phyloP scores from a whole-genome alignment of 2,329 filamentous ascomycete genomes.

The Metarhizium humberi region DNA sequence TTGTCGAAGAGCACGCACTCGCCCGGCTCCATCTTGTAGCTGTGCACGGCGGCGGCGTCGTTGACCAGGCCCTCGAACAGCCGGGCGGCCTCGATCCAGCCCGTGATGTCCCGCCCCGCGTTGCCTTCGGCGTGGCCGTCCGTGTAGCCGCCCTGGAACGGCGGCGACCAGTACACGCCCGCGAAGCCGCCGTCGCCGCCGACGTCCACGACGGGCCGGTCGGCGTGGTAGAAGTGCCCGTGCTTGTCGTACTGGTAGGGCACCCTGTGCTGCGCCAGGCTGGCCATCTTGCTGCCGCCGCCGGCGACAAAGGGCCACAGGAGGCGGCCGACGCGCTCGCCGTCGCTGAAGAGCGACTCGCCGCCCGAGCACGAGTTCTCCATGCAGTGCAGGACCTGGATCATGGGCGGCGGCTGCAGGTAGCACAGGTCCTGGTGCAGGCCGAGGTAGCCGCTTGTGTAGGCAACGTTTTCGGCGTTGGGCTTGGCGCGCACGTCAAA shows the following conservation, averaged over 20 bases:
- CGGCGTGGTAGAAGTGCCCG: conserved; percentile 51
- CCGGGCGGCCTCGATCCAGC: conserved; percentile 40
- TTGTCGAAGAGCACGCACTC: conserved; percentile 96
- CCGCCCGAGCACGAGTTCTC: conserved; percentile 72
- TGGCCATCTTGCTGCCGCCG: conserved; percentile 4
- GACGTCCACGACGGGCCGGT: conserved; percentile 43
- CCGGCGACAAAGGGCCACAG: conserved; percentile 15
- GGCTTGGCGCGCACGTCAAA: conserved; percentile 84
- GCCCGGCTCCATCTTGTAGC: conserved; percentile 67
- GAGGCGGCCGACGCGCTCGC: conserved; percentile 47
- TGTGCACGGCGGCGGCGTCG: conserved; percentile 46
- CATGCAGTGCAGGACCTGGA: conserved; percentile 85
- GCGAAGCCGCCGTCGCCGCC: conserved; percentile 12
- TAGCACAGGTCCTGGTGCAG: conserved; percentile 95
- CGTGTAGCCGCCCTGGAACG: conserved; percentile 57
- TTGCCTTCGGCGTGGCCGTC: neutral
- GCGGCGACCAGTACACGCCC: conserved; percentile 58
- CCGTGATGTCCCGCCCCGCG: conserved; percentile 12
- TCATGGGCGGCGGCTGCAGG: conserved; percentile 65
- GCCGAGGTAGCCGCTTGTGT: conserved; percentile 72
- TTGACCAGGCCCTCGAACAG: conserved; percentile 54
- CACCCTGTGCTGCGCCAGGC: conserved; percentile 23
- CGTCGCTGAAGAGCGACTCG: conserved; percentile 78
- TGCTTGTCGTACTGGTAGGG: conserved; percentile 63
- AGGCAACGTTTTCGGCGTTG: conserved; percentile 82